Evolutionary conservation across 352 stramenopile species (phyloP).

Genomic region (Thraustochytrium sp.): DNA sequence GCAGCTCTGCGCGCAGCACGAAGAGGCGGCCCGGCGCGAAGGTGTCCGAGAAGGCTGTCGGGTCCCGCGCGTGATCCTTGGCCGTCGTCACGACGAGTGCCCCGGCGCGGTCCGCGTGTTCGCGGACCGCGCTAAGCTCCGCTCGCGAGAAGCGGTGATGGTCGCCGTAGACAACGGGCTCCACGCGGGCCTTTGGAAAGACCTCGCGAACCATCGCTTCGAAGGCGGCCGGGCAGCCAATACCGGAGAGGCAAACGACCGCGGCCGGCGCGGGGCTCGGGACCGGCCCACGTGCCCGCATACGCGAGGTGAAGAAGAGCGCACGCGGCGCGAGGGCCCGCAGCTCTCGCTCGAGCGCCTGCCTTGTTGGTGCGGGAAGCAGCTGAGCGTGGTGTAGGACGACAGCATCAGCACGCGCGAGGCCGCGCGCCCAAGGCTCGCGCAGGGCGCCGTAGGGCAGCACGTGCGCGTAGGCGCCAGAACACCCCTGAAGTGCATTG

Average conservation of each 20-base stretch:
- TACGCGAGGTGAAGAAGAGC: neutral
- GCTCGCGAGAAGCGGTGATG: neutral
- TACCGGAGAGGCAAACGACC: neutral
- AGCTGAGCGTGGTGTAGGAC: slow-evolving; percentile 12
- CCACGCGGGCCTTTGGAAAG: neutral
- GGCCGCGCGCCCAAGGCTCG: neutral
- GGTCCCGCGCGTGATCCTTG: neutral
- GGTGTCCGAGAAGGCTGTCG: too few relatives aligned
- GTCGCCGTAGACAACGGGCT: neutral
- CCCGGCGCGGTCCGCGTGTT: neutral
- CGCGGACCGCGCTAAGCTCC: neutral
- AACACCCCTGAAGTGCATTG: neutral
- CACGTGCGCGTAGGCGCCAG: neutral
- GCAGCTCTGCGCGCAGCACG: too few relatives aligned
- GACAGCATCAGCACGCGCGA: slow-evolving; percentile 6
- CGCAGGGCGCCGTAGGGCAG: neutral
- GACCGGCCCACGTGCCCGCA: neutral
- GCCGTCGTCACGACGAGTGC: neutral
- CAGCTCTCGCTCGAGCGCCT: neutral
- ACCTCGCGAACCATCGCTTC: neutral
- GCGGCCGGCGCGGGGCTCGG: too few relatives aligned
- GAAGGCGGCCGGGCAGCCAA: neutral
- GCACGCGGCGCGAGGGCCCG: neutral
- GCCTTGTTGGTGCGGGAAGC: neutral
- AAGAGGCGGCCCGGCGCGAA: neutral